Percentiles rank a stretch among this genome's conserved stretches.
These are phyloP conservation scores for Symbiodinium natans DNA, from an alignment of 73 alveolate genomes.

Conservation along the genomic window DNA sequence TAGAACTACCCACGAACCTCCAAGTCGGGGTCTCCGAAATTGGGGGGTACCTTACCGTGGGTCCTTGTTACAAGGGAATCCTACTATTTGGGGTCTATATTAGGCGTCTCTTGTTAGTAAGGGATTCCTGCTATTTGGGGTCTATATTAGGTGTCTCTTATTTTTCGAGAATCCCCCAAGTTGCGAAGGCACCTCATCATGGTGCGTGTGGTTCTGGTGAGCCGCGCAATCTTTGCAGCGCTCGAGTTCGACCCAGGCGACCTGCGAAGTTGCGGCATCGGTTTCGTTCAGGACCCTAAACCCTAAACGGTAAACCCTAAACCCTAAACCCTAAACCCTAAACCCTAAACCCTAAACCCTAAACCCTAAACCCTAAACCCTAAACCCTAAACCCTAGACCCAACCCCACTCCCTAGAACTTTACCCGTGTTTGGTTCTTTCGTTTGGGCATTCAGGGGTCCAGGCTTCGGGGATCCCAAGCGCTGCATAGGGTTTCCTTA, in stretches of 20 bases:
- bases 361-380: neutral
- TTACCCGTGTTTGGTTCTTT: neutral
- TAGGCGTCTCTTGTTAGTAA: too few relatives aligned
- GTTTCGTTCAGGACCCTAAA: neutral
- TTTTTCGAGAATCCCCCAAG: neutral
- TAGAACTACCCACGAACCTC: too few relatives aligned
- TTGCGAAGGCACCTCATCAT: constrained; percentile 5
- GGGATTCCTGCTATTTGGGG: too few relatives aligned
- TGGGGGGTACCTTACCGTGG: neutral
- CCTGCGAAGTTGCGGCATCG: constrained; percentile 18
- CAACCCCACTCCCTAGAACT: neutral
- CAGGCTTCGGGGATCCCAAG: too few relatives aligned
- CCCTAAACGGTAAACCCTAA: too few relatives aligned
- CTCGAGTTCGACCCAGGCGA: constrained; percentile 84
- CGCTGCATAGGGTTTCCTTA: too few relatives aligned
- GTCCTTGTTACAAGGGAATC: too few relatives aligned
- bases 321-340: neutral
- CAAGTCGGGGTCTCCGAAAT: too few relatives aligned
- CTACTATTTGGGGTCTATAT: too few relatives aligned
- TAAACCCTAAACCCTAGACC: neutral
- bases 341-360: neutral
- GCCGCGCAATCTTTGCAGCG: constrained; percentile 42
- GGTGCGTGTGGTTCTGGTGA: constrained; percentile 57
- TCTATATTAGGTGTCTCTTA: too few relatives aligned
- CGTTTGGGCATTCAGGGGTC: neutral